A percentile compares a stretch with the other conserved stretches of the same genome.
Conservation (phyloP, 106 monocot genomes). For the Ottelia alismoides region DNA sequence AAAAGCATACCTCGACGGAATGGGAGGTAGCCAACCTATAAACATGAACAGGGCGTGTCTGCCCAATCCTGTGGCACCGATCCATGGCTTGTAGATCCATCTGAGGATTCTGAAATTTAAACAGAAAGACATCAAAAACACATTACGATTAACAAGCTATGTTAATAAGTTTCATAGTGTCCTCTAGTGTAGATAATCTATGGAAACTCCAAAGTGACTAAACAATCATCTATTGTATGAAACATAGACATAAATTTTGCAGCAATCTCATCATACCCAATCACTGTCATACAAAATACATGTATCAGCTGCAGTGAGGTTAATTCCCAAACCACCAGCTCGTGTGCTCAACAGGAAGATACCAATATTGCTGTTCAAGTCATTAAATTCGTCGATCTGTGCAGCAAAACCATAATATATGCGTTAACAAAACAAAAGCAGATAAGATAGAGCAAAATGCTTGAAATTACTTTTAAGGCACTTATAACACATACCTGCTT, state of each 20-base stretch:
- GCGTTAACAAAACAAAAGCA: background rate
- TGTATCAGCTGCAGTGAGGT: conserved; percentile 96
- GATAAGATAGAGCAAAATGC: background rate
- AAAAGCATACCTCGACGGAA: conserved; percentile 85
- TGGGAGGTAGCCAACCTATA: conserved; percentile 81
- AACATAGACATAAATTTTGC: too few species aligned
- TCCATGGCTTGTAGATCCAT: conserved; percentile 99
- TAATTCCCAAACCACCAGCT: conserved; percentile 94
- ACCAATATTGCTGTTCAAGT: conserved; percentile 38
- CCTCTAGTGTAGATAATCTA: too few species aligned
- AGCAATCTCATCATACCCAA: too few species aligned
- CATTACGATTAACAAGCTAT: too few species aligned
- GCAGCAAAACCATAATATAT: background rate
- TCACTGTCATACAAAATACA: conserved; percentile 97
- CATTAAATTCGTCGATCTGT: conserved; percentile 86
- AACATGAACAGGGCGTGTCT: conserved; percentile 81
- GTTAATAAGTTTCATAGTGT: too few species aligned
- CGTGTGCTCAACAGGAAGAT: conserved; percentile 91
- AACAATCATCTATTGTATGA: too few species aligned
- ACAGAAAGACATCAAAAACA: too few species aligned
- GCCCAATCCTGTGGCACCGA: conserved; percentile 97
- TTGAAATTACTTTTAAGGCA: background rate
- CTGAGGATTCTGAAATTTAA: conserved; percentile 74
- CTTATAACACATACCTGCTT: conserved; percentile 35
- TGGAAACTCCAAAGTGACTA: too few species aligned